Evolutionary conservation across 306 rosid genomes (phyloP), one percentile per base, ranked within the genome.

Genomic region (Castanea crenata): DNA sequence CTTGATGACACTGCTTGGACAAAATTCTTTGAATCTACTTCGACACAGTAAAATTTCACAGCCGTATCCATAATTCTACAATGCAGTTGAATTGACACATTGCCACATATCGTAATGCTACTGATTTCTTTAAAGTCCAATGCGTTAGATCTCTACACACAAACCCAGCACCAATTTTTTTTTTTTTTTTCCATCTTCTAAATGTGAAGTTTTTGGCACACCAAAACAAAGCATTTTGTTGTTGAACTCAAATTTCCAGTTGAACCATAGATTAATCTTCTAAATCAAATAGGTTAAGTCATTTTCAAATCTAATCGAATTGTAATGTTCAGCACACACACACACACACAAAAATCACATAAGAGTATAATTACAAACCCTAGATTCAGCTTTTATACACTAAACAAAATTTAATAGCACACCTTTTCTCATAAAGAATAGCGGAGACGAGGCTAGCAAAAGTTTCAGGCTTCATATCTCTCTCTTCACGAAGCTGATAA

Each of bases 401-500:
- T 41, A 41, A 41, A 7, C 46, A 41, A 41, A 8, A 41, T 41
- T 29, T 46, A 57, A 18, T 49, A 12, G 27, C 80, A 61, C 57
- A 93, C 97, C 98, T 85, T 85, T 92, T 94, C 96, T 94, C 96
- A 21, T 94, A 94, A 12, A 92, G 93, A 83, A 89, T 31, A 71
- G 98, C 92, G 16, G 97, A 94, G 59, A 94, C 94, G 1, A 94
- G 90, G 80, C 96, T 90, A 41, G 98, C 96, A 78, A 94, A 94
- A 4, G 98, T 92, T 86, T 94, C 98, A 0, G 98, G 98, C 79
- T 92, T 94, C 97, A 94, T 94, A 69, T 89, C 96, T 83, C 97
- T 88, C 84, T 94, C 96, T 79, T 94, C 98, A 5, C 98, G 90
- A 76, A 94, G 98, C 84, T 89, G 91, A 81, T 94, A 94, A 55